These are phyloP conservation scores for Neonectria ditissima DNA, from an alignment of 2,329 filamentous ascomycete genomes.

Conservation along the genomic window DNA sequence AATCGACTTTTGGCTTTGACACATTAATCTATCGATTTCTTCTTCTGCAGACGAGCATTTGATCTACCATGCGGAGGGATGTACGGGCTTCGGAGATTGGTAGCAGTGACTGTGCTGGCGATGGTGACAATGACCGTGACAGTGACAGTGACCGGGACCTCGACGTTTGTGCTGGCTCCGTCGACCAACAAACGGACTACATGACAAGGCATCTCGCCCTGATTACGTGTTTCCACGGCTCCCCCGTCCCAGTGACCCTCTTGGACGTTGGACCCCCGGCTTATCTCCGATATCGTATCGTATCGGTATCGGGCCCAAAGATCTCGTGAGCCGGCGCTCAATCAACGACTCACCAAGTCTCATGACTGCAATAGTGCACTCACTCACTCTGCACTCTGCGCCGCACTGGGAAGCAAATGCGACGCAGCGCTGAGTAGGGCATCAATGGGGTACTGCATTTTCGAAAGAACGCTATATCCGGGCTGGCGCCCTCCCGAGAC, in stretches of 20 bases:
- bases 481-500: slow-evolving; percentile 4
- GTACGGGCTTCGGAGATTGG: too few species aligned
- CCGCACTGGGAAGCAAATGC: slow-evolving; percentile 6
- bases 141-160: neutral
- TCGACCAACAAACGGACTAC: slow-evolving; percentile 11
- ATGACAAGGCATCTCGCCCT: slow-evolving; percentile 7
- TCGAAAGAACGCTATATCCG: slow-evolving; percentile 9
- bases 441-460: slow-evolving; percentile 37
- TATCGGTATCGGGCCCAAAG: slow-evolving; percentile 22
- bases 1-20: slow-evolving; percentile 42
- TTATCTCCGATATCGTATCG: slow-evolving; percentile 49
- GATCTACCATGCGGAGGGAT: neutral
- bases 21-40: slow-evolving; percentile 9
- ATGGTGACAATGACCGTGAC: too few species aligned
- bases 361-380: slow-evolving; percentile 37
- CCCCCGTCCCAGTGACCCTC: slow-evolving; percentile 10
- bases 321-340: slow-evolving; percentile 40
- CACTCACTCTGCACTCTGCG: slow-evolving; percentile 25
- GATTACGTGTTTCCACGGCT: slow-evolving; percentile 20
- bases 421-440: slow-evolving; percentile 21
- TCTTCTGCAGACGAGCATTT: neutral
- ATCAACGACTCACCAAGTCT: slow-evolving; percentile 18
- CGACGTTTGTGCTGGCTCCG: neutral
- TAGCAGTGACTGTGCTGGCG: neutral
- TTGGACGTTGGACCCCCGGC: slow-evolving; percentile 4